Percentiles rank a stretch among this genome's conserved stretches.
phyloP scores from a whole-genome alignment of 805 yeast genomes.

The Saccharomycopsis capsularis region DNA sequence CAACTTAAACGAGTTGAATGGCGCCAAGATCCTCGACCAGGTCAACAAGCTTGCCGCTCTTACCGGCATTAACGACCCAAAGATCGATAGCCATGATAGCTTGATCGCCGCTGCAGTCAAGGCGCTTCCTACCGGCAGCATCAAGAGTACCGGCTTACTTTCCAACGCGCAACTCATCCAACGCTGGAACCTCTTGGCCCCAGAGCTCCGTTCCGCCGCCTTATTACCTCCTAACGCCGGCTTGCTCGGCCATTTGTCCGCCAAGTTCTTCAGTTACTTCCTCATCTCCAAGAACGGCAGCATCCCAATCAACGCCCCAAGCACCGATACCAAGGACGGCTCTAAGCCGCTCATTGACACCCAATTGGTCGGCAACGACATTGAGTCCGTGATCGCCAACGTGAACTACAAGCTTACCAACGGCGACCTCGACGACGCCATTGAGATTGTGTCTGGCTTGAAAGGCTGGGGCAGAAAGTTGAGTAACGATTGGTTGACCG shows the following conservation, averaged over 20 bases:
- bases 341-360: constrained; percentile 20
- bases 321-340: constrained; percentile 6
- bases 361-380: constrained; percentile 55
- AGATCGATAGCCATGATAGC: constrained; percentile 39
- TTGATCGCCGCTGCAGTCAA: constrained; percentile 43
- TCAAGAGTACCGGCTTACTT: constrained; percentile 49
- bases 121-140: constrained; percentile 39
- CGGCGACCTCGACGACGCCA: constrained; percentile 80
- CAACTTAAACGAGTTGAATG: constrained; percentile 30
- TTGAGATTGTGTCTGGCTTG: constrained; percentile 82
- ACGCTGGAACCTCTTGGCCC: constrained; percentile 72
- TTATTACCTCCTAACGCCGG: constrained; percentile 95
- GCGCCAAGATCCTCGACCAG: constrained; percentile 55
- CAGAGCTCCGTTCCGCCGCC: constrained; percentile 84
- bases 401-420: constrained; percentile 68
- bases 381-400: constrained; percentile 83
- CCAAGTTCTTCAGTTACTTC: constrained; percentile 67
- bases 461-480: constrained; percentile 90
- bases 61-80: constrained; percentile 30
- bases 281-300: constrained; percentile 69
- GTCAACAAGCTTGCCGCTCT: constrained; percentile 51
- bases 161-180: constrained; percentile 71
- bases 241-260: constrained; percentile 81
- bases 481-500: constrained; percentile 86
- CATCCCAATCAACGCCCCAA: not conserved